Conservation (phyloP, 2,329 filamentous ascomycete genomes). For the Aspergillus cejpii region DNA sequence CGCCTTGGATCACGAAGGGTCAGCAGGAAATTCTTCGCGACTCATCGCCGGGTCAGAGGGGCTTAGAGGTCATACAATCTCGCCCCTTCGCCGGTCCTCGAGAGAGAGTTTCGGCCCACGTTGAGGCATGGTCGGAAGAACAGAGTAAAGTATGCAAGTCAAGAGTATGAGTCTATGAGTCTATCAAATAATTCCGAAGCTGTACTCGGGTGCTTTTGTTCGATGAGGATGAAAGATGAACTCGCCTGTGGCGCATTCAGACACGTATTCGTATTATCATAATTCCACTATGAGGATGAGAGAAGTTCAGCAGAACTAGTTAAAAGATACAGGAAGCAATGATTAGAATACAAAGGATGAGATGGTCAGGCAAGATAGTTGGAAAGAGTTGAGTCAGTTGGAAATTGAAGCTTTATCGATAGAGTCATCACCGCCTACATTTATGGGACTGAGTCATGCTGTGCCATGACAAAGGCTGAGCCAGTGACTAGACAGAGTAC, state of each 20-base stretch:
- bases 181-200: background rate
- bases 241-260: conserved; percentile 35
- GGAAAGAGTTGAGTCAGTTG: conserved; percentile 1
- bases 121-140: conserved; percentile 29
- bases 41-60: background rate
- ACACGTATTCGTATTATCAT: conserved; percentile 43
- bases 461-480: background rate
- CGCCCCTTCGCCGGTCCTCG: conserved; percentile 78
- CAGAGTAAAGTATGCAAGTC: conserved; percentile 3
- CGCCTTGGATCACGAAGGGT: conserved; percentile 46
- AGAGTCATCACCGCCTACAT: conserved; percentile 23
- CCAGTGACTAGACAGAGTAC: too few species aligned
- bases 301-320: background rate
- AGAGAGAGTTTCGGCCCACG: conserved; percentile 54
- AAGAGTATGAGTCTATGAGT: too few species aligned
- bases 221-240: conserved; percentile 20
- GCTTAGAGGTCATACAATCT: conserved; percentile 56
- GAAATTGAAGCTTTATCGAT: conserved; percentile 30
- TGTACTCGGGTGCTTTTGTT: conserved; percentile 10
- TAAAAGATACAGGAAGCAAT: background rate
- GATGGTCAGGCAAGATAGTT: background rate
- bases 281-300: conserved; percentile 16
- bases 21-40: conserved; percentile 3
- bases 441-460: conserved; percentile 12
- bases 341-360: background rate